A percentile compares a stretch with the other conserved stretches of the same genome.
phyloP scores from a whole-genome alignment of 2,329 filamentous ascomycete species.

The Talaromyces sp. region DNA sequence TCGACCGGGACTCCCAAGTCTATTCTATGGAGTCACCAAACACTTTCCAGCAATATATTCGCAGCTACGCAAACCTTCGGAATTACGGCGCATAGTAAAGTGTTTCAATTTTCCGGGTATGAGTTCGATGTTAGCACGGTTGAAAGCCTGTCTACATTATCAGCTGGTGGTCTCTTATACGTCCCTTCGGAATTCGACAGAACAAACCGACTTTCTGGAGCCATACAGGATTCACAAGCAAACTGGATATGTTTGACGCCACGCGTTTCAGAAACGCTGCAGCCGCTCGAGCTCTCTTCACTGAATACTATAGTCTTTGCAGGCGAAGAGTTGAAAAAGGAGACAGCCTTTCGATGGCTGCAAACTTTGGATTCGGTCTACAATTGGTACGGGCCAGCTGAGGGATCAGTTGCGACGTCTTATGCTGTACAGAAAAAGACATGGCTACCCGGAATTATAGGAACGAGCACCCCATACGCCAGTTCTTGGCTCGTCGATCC shows the following conservation, averaged over 20 bases:
- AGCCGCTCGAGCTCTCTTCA: slow-evolving; percentile 26
- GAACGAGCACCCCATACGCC: slow-evolving; percentile 21
- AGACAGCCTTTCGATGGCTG: slow-evolving; percentile 7
- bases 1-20: slow-evolving; percentile 20
- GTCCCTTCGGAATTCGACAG: slow-evolving; percentile 42
- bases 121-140: slow-evolving; percentile 39
- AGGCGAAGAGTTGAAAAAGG: slow-evolving; percentile 28
- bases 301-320: slow-evolving; percentile 37
- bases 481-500: slow-evolving; percentile 34
- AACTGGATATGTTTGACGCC: slow-evolving; percentile 56
- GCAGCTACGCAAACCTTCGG: slow-evolving; percentile 15
- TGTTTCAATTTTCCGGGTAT: slow-evolving; percentile 39
- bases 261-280: slow-evolving; percentile 44
- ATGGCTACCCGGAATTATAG: slow-evolving; percentile 19
- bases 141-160: slow-evolving; percentile 37
- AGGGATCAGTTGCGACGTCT: slow-evolving; percentile 9
- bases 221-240: slow-evolving; percentile 22
- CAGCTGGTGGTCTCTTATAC: slow-evolving; percentile 42
- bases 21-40: slow-evolving; percentile 22
- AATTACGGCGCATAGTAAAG: slow-evolving; percentile 17
- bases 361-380: not conserved
- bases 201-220: slow-evolving; percentile 33
- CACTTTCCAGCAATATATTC: slow-evolving; percentile 17
- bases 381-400: slow-evolving; percentile 12
- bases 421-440: not conserved